Base-by-base conservation (phyloP, 2,329 filamentous ascomycete species). In the Fusarium sp. region DNA sequence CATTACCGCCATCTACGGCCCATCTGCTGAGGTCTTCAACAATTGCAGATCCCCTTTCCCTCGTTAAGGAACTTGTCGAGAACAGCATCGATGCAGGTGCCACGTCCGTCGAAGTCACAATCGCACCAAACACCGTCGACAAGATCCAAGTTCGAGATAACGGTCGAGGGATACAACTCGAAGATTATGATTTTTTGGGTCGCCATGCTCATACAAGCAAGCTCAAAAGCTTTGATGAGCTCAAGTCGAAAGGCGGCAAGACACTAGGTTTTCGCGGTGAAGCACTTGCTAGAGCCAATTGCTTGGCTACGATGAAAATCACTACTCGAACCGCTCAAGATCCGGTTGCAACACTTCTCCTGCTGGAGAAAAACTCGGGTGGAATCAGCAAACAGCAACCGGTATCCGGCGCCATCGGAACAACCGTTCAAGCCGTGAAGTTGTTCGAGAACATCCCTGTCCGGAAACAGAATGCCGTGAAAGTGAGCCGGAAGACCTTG, bases 211-310 rank as follows among this genome's bases (percentile, higher is more conserved):
- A 90, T 68, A 93, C 91, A 1, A 93, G 89, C 79, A 94, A 93
- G 76, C 81, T 93, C 39, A 78, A 77, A 44, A 78, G 78, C n/a
- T 85, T 90, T 54, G 80, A 85, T 1, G 88, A 93, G 45, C 77
- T 93, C 34, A 79, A 77, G 46, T 73, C 70, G 2, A 76, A 88
- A 19, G 86, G 84, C 7, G 82, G 84, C 1, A 79, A 77, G 39
- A 88, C 83, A 29, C 81, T 93, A n/a, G 91, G 91, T 2, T 94
- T 93, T 70, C 85, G 91, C 32, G 91, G 91, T 19, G 86, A 92
- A 70, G 90, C 90, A 13, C 77, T 94, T 58, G 88, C 90, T 35
- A 88, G 86, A 72, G 81, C 83, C 56, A 88, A 85, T 57, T 80
- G 83, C 38, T 72, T 91, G 54, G 86, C 85, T 34, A 79, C 81